These are phyloP conservation scores for Pythium chondricola DNA, from an alignment of 352 stramenopile genomes.

Conservation along the genomic window DNA sequence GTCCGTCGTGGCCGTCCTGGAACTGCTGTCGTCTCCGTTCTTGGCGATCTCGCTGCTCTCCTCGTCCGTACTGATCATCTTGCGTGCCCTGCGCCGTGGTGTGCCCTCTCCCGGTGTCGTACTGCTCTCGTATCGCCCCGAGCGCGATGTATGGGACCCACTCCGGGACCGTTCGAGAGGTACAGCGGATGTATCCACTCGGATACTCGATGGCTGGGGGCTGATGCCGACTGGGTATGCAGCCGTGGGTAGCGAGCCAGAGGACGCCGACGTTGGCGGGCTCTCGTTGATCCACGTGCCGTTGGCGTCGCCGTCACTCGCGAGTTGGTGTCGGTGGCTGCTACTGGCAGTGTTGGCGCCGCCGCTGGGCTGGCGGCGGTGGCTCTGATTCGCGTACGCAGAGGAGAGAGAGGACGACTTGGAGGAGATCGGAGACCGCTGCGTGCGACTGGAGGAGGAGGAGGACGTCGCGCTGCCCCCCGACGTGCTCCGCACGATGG, in stretches of 20 bases:
- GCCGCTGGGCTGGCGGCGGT: slow-evolving; percentile 2
- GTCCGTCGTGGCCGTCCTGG: background rate
- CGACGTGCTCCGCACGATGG: slow-evolving; percentile 14
- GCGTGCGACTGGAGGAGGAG: slow-evolving; percentile 7
- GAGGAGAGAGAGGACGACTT: slow-evolving; percentile 1
- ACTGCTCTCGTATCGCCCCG: slow-evolving; percentile 5
- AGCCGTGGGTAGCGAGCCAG: background rate
- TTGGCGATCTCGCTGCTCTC: background rate
- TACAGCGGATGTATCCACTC: slow-evolving; percentile 3
- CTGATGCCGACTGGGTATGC: background rate
- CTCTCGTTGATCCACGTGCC: slow-evolving; percentile 11
- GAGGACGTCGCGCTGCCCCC: slow-evolving; percentile 8
- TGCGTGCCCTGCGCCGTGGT: slow-evolving; percentile 12
- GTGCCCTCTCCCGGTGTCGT: slow-evolving; percentile 2
- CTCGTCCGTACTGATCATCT: slow-evolving; percentile 1
- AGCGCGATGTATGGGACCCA: slow-evolving; percentile 8
- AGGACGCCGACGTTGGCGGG: slow-evolving; percentile 12
- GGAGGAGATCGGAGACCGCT: slow-evolving; percentile 7
- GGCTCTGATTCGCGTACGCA: background rate
- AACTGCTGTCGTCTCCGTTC: background rate
- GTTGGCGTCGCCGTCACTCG: slow-evolving; percentile 14
- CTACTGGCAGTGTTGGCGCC: background rate
- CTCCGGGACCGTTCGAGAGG: slow-evolving; percentile 17
- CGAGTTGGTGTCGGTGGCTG: slow-evolving; percentile 11
- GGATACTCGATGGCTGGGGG: slow-evolving; percentile 7